Percentiles rank a stretch among this genome's conserved stretches.
These are phyloP conservation scores for Wickerhamomyces sp. DNA, from an alignment of 1,139 yeast genomes.

Conservation along the genomic window DNA sequence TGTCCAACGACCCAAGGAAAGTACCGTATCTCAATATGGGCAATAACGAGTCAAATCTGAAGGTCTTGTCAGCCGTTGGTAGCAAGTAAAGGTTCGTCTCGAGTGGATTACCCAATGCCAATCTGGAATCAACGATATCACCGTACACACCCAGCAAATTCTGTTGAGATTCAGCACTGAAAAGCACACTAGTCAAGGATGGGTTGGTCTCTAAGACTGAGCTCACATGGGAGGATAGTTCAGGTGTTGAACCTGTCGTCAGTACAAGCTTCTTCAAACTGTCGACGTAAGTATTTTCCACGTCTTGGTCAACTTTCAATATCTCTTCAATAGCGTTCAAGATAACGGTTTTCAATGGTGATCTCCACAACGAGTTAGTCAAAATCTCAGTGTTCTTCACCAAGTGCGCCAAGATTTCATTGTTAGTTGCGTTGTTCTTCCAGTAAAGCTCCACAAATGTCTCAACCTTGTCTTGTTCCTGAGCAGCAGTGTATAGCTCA, in stretches of 20 bases:
- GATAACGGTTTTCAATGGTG: constrained; percentile 10
- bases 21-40: constrained; percentile 21
- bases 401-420: constrained; percentile 14
- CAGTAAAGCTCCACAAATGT: constrained; percentile 25
- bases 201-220: constrained; percentile 8
- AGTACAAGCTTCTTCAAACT: constrained; percentile 16
- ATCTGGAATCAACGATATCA: constrained; percentile 26
- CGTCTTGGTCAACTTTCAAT: constrained; percentile 8
- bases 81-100: constrained; percentile 36
- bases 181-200: constrained; percentile 12
- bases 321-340: constrained; percentile 11
- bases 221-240: constrained; percentile 13
- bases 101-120: constrained; percentile 44
- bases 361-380: constrained; percentile 16
- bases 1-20: constrained; percentile 22
- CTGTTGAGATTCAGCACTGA: constrained; percentile 7
- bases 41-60: constrained; percentile 13
- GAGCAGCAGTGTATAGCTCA: constrained; percentile 26
- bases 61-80: constrained; percentile 9
- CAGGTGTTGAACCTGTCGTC: constrained; percentile 4
- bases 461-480: constrained; percentile 12
- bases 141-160: constrained; percentile 16
- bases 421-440: constrained; percentile 21
- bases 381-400: constrained; percentile 22
- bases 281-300: constrained; percentile 17